These are phyloP conservation scores for Alternaria conjuncta DNA, from an alignment of 2,329 filamentous ascomycete species.

Conservation along the genomic window DNA sequence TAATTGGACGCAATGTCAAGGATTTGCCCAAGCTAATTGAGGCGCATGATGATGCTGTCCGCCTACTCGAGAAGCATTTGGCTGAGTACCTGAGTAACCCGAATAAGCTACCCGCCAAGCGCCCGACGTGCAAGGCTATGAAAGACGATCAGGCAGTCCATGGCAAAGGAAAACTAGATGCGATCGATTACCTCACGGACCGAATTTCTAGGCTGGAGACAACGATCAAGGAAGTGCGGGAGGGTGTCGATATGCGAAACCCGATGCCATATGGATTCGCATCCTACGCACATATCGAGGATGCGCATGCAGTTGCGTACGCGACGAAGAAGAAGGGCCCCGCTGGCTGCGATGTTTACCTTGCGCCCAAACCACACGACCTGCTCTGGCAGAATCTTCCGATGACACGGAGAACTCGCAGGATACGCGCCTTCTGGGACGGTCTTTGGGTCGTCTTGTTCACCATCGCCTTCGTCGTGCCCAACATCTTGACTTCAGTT, in stretches of 20 bases:
- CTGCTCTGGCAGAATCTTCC: conserved; percentile 95
- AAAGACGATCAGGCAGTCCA: conserved; percentile 73
- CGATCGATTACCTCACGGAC: conserved; percentile 89
- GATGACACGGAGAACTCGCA: conserved; percentile 70
- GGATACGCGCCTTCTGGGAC: conserved; percentile 76
- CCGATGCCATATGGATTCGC: conserved; percentile 93
- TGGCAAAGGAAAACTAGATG: conserved; percentile 79
- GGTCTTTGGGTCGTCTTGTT: conserved; percentile 81
- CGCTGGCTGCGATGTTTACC: conserved; percentile 73
- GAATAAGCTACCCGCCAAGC: conserved; percentile 73
- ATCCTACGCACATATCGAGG: conserved; percentile 84
- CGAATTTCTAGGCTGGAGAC: conserved; percentile 82
- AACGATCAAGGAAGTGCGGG: conserved; percentile 82
- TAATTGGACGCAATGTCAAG: conserved; percentile 89
- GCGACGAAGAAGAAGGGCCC: conserved; percentile 80
- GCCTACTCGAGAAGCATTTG: conserved; percentile 79
- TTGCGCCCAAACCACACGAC: conserved; percentile 88
- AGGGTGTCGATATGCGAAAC: conserved; percentile 84
- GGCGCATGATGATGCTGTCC: conserved; percentile 80
- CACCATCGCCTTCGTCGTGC: conserved; percentile 84
- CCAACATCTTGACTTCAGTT: conserved; percentile 92
- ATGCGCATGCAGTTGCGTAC: conserved; percentile 84
- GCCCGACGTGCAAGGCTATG: conserved; percentile 79
- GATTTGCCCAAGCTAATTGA: conserved; percentile 83
- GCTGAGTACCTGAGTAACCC: conserved; percentile 87